Base-by-base conservation (phyloP, 148 eudicot genomes). In the Tetragonia tetragonoides region DNA sequence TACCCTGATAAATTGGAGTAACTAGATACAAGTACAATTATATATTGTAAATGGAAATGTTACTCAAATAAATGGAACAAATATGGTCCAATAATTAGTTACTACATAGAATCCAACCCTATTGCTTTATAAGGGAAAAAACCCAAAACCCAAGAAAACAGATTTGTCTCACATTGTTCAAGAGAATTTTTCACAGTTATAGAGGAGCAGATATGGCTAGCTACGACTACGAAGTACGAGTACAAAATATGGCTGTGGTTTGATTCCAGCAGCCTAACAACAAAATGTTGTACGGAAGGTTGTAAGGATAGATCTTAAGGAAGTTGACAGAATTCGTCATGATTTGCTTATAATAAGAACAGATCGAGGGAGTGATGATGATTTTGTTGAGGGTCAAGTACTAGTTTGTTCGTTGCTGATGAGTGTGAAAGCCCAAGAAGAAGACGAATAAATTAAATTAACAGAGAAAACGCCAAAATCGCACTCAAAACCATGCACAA, bases 401-500 rank as follows among this genome's bases (percentile, higher is more conserved):
- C 53, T 76, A 39, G 65, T 46, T 75, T 16, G 75, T 34, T 56
- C 37, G 42, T 71, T 24, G 28, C 17, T 21, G 62, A 28, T 61
- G 75, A 62, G 44, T 46, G 70, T 47, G 62, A 75, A 40, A 69
- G n/a, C 40, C 59, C 4, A 81, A 54, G 61, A 24, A 71, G 75
- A 21, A 44, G 34, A 24, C 15, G 67, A 56, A 7, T 41, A 11
- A 4, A 44, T 4, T 18, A 18, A 15, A 9, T 54, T 11, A 53
- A 47, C 39, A 70, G 73, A 70, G 2, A 82, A 72, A 74, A 74
- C 63, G 85, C 81, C 78, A 70, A 81, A 81, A 54, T 40, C 16
- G 54, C 84, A 81, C 82, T 81, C 73, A 81, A 78, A 74, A 65
- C 86, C 82, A 84, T 74, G 86, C 84, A 84, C n/a, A 40, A 34